Conservation (phyloP, 768 basidiomycete species). For the Exsudoporus frostii region DNA sequence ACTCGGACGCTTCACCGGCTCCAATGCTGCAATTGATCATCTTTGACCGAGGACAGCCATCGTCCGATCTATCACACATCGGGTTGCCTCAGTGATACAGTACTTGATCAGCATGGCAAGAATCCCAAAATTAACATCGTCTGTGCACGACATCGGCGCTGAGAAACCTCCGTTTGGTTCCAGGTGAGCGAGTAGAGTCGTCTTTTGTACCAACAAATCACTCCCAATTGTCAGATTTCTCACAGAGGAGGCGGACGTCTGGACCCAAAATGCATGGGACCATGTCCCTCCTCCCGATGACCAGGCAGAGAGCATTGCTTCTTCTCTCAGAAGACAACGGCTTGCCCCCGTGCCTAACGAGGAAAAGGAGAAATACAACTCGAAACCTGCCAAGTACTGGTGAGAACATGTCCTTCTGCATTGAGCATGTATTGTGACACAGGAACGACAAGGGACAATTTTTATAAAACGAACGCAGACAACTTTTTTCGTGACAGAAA, state of each 20-base stretch:
- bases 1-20: neutral
- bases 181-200: slow-evolving; percentile 39
- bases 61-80: neutral
- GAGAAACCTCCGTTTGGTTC: slow-evolving; percentile 71
- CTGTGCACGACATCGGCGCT: slow-evolving; percentile 56
- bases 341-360: slow-evolving; percentile 66
- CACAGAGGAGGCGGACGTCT: slow-evolving; percentile 67
- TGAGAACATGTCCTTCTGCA: slow-evolving; percentile 33
- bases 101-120: slow-evolving; percentile 14
- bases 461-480: slow-evolving; percentile 79
- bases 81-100: neutral
- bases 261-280: slow-evolving; percentile 90
- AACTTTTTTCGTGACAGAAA: slow-evolving; percentile 96
- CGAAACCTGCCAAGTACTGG: slow-evolving; percentile 74
- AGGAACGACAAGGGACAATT: slow-evolving; percentile 71
- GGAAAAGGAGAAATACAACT: slow-evolving; percentile 70
- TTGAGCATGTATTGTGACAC: slow-evolving; percentile 25
- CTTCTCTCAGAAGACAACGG: slow-evolving; percentile 69
- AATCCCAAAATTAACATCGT: slow-evolving; percentile 46
- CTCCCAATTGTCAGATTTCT: slow-evolving; percentile 51
- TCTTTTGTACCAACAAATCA: neutral
- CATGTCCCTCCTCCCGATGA: slow-evolving; percentile 83
- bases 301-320: slow-evolving; percentile 68
- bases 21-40: neutral
- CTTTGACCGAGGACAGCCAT: neutral